A percentile compares a stretch with the other conserved stretches of the same genome.
Evolutionary conservation across 225 moss, liverwort and hornwort genomes (phyloP).

Genomic region (Sphagnum tenellum): DNA sequence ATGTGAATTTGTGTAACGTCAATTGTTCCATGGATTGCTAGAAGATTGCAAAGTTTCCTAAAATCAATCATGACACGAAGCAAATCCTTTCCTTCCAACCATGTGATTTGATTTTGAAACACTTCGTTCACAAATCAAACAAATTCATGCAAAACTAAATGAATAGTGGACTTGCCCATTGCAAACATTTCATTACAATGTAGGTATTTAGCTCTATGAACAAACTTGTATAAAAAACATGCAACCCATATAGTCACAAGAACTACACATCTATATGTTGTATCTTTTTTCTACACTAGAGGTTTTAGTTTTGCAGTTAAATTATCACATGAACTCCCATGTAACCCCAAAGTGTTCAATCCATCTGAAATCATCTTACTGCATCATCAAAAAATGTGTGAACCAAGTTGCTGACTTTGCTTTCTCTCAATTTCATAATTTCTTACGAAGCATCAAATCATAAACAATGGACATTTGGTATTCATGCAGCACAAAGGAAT

Average conservation of each 20-base stretch:
- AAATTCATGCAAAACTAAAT: neutral
- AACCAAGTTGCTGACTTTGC: neutral
- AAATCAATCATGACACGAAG: neutral
- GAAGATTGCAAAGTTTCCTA: neutral
- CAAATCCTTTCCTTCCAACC: neutral
- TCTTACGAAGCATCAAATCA: neutral
- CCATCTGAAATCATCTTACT: neutral
- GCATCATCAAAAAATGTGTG: neutral
- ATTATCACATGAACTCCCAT: neutral
- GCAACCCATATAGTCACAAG: neutral
- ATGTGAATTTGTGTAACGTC: neutral
- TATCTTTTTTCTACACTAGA: neutral
- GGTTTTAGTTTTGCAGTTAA: neutral
- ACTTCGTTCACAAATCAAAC: neutral
- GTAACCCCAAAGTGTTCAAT: neutral
- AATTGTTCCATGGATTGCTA: neutral
- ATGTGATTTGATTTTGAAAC: neutral
- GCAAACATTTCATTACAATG: neutral
- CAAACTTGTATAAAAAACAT: neutral
- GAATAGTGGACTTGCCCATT: neutral
- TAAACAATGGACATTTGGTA: no score
- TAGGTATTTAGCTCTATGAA: neutral
- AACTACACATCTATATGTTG: neutral
- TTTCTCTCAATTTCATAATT: neutral
- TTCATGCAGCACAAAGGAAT: no score